Evolutionary conservation across 768 basidiomycete genomes (phyloP).

Genomic region (Suillus sp.): DNA sequence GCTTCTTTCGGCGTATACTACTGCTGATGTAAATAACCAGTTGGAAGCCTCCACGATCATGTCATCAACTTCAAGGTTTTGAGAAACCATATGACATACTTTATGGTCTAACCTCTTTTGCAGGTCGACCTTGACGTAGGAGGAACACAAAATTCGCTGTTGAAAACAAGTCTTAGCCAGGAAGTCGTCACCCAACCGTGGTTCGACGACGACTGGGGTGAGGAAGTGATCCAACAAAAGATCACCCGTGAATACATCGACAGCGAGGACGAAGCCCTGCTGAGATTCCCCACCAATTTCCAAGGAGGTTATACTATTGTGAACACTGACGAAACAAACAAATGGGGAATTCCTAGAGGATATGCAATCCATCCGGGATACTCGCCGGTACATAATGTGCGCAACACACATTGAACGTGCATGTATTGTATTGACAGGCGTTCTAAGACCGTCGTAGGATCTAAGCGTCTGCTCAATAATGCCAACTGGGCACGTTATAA

Average conservation of each 20-base stretch:
- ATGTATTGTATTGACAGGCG: background rate
- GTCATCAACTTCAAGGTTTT: slow-evolving; percentile 61
- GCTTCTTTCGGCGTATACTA: background rate
- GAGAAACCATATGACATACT: background rate
- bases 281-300: slow-evolving; percentile 55
- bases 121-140: slow-evolving; percentile 67
- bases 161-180: slow-evolving; percentile 50
- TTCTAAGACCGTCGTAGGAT: slow-evolving; percentile 54
- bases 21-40: slow-evolving; percentile 28
- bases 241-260: slow-evolving; percentile 49
- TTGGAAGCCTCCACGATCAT: slow-evolving; percentile 73
- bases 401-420: slow-evolving; percentile 9
- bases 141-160: slow-evolving; percentile 58
- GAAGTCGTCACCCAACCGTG: slow-evolving; percentile 54
- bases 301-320: slow-evolving; percentile 61
- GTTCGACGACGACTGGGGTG: slow-evolving; percentile 62
- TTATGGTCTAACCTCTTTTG: slow-evolving; percentile 7
- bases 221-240: slow-evolving; percentile 54
- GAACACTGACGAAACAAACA: slow-evolving; percentile 53
- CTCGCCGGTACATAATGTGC: slow-evolving; percentile 53
- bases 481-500: slow-evolving; percentile 70
- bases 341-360: slow-evolving; percentile 59
- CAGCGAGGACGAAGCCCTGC: slow-evolving; percentile 52
- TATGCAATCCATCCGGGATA: slow-evolving; percentile 65
- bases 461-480: slow-evolving; percentile 60